phyloP scores from a whole-genome alignment of 257 asterid species.

The Cynanchum wilfordii region DNA sequence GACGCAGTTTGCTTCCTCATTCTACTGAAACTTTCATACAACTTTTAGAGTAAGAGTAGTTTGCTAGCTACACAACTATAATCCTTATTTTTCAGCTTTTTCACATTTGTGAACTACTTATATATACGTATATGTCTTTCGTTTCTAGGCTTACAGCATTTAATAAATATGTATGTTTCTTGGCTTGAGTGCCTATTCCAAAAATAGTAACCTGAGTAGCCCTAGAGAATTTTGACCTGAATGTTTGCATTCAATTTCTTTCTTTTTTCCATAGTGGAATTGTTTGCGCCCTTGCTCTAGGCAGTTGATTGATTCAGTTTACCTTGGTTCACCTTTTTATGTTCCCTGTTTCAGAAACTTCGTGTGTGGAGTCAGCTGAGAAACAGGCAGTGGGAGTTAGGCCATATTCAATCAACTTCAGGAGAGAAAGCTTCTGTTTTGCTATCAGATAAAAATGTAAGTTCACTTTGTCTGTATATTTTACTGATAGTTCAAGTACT shows the following conservation, averaged over 20 bases:
- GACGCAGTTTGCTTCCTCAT: neutral
- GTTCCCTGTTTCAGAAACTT: slow-evolving; percentile 55
- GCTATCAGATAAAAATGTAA: slow-evolving; percentile 62
- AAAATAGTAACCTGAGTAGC: neutral
- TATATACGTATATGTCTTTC: neutral
- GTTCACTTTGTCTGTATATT: slow-evolving; percentile 27
- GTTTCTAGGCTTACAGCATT: neutral
- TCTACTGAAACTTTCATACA: neutral
- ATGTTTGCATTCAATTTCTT: neutral
- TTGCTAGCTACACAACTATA: neutral
- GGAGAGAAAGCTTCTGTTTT: slow-evolving; percentile 66
- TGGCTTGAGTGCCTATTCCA: neutral
- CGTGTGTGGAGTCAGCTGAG: slow-evolving; percentile 67
- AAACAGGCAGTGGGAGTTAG: slow-evolving; percentile 62
- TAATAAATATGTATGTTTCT: neutral
- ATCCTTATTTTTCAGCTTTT: neutral
- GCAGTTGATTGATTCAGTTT: slow-evolving; percentile 14
- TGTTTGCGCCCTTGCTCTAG: neutral
- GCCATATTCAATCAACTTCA: slow-evolving; percentile 65
- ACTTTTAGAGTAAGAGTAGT: neutral
- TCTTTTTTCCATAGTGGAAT: neutral
- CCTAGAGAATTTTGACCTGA: neutral
- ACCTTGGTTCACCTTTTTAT: slow-evolving; percentile 10
- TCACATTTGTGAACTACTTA: neutral
- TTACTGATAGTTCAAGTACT: slow-evolving; percentile 11